A percentile compares a stretch with the other conserved stretches of the same genome.
Evolutionary conservation across 2,329 filamentous ascomycete species (phyloP).

Genomic region (Cladosporium velox): DNA sequence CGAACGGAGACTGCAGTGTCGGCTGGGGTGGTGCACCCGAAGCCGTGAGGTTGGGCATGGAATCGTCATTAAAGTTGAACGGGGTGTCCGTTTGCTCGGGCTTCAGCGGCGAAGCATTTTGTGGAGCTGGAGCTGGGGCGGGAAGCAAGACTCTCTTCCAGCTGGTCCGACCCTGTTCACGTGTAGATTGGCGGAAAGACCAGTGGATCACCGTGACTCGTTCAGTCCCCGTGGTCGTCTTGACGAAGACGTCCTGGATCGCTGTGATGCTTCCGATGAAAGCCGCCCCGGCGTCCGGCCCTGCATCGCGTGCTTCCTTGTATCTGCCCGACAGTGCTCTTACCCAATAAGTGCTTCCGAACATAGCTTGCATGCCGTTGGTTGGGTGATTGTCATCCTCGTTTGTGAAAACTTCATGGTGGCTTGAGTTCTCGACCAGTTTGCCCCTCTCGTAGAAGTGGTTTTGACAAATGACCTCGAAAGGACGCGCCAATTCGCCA

Average conservation of each 20-base stretch:
- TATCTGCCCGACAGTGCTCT: conserved; percentile 35
- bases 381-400: conserved; percentile 27
- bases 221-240: conserved; percentile 30
- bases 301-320: conserved; percentile 22
- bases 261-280: conserved; percentile 43
- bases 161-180: conserved; percentile 29
- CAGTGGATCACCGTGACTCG: conserved; percentile 35
- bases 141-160: conserved; percentile 33
- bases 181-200: conserved; percentile 32
- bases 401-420: background rate
- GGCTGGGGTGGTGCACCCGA: conserved; percentile 21
- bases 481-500: conserved; percentile 25
- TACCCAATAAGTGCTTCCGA: conserved; percentile 50
- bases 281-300: conserved; percentile 33
- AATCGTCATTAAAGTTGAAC: conserved; percentile 26
- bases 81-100: conserved; percentile 25
- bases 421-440: conserved; percentile 20
- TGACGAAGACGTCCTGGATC: conserved; percentile 46
- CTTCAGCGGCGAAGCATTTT: conserved; percentile 6
- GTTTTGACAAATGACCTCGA: conserved; percentile 29
- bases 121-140: background rate
- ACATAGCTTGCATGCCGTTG: conserved; percentile 37
- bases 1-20: conserved; percentile 35
- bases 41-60: conserved; percentile 21
- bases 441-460: conserved; percentile 32